Percentiles rank a stretch among this genome's conserved stretches.
Conservation (phyloP, 2,329 filamentous ascomycete genomes). For the Alternaria postmessia region DNA sequence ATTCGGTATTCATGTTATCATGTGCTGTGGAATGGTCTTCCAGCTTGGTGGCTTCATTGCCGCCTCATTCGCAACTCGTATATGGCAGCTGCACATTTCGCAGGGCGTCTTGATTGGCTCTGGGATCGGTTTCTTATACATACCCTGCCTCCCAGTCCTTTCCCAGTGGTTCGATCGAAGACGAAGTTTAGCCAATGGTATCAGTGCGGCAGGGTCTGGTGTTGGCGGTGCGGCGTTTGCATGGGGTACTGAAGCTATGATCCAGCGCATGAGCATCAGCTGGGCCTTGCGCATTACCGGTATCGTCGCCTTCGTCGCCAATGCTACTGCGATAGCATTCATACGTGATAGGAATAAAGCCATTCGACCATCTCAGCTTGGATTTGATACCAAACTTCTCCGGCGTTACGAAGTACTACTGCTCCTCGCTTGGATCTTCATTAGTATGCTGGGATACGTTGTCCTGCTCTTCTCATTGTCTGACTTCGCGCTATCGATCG, state of each 20-base stretch:
- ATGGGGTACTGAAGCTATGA: slow-evolving; percentile 49
- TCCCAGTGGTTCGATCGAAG: slow-evolving; percentile 55
- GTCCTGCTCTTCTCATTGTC: slow-evolving; percentile 58
- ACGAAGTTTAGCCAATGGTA: slow-evolving; percentile 53
- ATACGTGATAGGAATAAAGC: slow-evolving; percentile 47
- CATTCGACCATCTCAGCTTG: slow-evolving; percentile 45
- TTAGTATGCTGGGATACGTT: slow-evolving; percentile 59
- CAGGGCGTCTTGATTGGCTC: slow-evolving; percentile 54
- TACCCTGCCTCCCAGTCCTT: slow-evolving; percentile 49
- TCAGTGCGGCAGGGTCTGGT: slow-evolving; percentile 52
- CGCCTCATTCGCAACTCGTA: slow-evolving; percentile 48
- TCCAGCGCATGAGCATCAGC: slow-evolving; percentile 42
- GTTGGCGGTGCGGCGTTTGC: slow-evolving; percentile 49
- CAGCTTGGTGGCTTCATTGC: slow-evolving; percentile 47
- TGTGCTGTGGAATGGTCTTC: slow-evolving; percentile 47
- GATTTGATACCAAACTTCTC: slow-evolving; percentile 49
- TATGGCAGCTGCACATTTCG: slow-evolving; percentile 54
- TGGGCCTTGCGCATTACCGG: slow-evolving; percentile 56
- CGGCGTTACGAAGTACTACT: slow-evolving; percentile 48
- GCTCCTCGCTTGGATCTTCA: slow-evolving; percentile 54
- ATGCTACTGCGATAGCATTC: slow-evolving; percentile 38
- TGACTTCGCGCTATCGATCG: slow-evolving; percentile 57
- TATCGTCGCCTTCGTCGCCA: slow-evolving; percentile 41
- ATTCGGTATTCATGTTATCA: slow-evolving; percentile 36
- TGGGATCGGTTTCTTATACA: slow-evolving; percentile 54